Conservation (phyloP, 495 filamentous ascomycete species). For the Tuber borchii region DNA sequence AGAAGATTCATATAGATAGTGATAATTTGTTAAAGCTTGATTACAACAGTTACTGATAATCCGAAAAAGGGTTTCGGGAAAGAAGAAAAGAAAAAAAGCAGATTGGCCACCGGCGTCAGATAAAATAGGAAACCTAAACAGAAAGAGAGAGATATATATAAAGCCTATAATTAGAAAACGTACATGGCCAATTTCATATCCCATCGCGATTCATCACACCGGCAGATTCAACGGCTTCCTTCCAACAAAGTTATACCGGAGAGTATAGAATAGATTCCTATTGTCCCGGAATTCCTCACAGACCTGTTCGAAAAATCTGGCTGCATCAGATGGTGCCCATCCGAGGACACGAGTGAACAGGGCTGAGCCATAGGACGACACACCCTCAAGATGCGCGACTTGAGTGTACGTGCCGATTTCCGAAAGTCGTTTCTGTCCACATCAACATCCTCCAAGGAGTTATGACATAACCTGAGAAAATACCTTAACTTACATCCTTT, state of each 20-base stretch:
- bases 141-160: neutral
- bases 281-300: neutral
- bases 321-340: neutral
- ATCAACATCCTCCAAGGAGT: neutral
- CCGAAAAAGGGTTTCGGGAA: neutral
- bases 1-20: neutral
- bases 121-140: neutral
- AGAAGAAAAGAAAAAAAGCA: neutral
- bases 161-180: neutral
- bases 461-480: neutral
- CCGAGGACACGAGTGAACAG: conserved; percentile 15
- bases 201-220: neutral
- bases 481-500: neutral
- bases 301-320: neutral
- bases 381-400: neutral
- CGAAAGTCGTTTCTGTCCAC: neutral
- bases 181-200: neutral
- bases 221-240: conserved; percentile 15
- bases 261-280: conserved; percentile 7
- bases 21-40: neutral
- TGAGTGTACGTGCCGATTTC: conserved; percentile 2
- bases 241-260: conserved; percentile 9
- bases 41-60: neutral
- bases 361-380: conserved; percentile 5
- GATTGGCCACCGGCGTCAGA: neutral